These are phyloP conservation scores for Diatrype stigma DNA, from an alignment of 2,329 filamentous ascomycete genomes.

Conservation along the genomic window DNA sequence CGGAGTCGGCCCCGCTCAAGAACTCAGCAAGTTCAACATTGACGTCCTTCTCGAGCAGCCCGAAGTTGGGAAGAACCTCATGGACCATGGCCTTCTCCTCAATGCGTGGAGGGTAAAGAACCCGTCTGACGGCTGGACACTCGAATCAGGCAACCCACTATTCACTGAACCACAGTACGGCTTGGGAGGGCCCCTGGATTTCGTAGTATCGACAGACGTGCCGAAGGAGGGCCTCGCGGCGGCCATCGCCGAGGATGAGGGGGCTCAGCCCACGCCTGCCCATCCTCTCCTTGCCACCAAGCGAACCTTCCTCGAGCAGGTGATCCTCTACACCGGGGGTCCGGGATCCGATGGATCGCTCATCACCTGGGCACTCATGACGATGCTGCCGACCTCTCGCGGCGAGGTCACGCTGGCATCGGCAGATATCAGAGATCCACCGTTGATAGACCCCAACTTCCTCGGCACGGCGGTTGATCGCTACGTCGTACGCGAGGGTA, in stretches of 20 bases:
- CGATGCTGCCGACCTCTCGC: conserved; percentile 22
- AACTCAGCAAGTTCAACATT: conserved; percentile 27
- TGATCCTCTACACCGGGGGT: conserved; percentile 9
- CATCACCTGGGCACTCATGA: conserved; percentile 12
- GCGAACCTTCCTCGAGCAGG: conserved; percentile 11
- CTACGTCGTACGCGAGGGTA: conserved; percentile 23
- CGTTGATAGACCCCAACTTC: conserved; percentile 27
- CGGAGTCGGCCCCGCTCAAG: conserved; percentile 22
- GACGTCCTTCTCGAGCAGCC: conserved; percentile 24
- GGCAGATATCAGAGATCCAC: conserved; percentile 7
- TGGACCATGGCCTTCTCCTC: conserved; percentile 23
- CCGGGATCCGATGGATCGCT: conserved; percentile 9
- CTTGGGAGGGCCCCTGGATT: conserved; percentile 33
- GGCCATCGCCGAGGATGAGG: conserved; percentile 32
- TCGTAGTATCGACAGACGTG: conserved; percentile 27
- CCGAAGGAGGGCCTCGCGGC: conserved; percentile 22
- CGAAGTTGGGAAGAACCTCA: conserved; percentile 20
- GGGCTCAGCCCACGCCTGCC: conserved; percentile 21
- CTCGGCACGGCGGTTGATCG: conserved; percentile 25
- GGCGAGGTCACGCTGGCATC: conserved; percentile 21
- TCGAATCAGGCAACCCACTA: conserved; percentile 31
- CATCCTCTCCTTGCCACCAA: conserved; percentile 26
- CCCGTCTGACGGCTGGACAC: conserved; percentile 25
- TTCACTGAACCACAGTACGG: conserved; percentile 33
- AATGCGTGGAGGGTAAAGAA: conserved; percentile 29